Evolutionary conservation across 441 rosid genomes (phyloP).

Genomic region (Erysimum cheiri): DNA sequence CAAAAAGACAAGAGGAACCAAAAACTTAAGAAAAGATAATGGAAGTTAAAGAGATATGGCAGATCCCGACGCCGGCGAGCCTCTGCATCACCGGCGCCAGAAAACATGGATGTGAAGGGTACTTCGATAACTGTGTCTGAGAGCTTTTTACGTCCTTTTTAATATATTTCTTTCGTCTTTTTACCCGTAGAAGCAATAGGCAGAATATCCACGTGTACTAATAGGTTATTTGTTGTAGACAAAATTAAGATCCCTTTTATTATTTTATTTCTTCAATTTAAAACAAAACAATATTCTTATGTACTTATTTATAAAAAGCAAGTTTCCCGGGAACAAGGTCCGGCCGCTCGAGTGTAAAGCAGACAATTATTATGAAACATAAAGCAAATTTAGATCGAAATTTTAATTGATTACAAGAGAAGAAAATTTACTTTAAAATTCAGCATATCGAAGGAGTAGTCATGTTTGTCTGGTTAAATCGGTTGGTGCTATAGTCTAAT

Average conservation of each 20-base stretch:
- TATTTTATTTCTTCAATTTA: neutral
- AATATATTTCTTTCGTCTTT: slow-evolving; percentile 20
- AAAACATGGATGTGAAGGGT: no score
- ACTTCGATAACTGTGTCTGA: no score
- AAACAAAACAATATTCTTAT: slow-evolving; percentile 28
- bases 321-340: slow-evolving; percentile 48
- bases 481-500: neutral
- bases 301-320: slow-evolving; percentile 39
- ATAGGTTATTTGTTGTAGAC: slow-evolving; percentile 32
- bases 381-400: slow-evolving; percentile 39
- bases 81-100: no score
- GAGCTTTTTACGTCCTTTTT: no score
- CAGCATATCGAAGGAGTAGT: slow-evolving; percentile 8
- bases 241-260: slow-evolving; percentile 24
- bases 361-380: slow-evolving; percentile 42
- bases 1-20: no score
- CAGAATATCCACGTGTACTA: slow-evolving; percentile 42
- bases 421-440: neutral
- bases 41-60: no score
- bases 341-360: slow-evolving; percentile 48
- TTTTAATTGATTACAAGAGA: slow-evolving; percentile 24
- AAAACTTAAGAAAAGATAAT: no score
- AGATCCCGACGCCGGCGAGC: no score
- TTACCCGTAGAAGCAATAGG: slow-evolving; percentile 10
- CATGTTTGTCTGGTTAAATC: slow-evolving; percentile 23